Evolutionary conservation across 495 filamentous ascomycete species (phyloP), one percentile per base, ranked within the genome.

Genomic region (Pyrenula massariospora): DNA sequence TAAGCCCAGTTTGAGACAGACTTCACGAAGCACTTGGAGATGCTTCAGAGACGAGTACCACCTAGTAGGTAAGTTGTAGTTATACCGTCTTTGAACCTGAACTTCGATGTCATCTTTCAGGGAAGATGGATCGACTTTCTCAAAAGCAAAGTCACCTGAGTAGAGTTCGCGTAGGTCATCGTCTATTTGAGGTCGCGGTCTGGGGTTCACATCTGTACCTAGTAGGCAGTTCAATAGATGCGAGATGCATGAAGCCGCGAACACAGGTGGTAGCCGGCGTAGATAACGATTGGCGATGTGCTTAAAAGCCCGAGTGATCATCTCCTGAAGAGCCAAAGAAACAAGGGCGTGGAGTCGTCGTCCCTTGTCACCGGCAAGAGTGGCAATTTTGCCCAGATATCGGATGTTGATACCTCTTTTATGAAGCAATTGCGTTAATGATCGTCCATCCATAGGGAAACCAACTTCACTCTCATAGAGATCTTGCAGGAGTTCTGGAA

Each of bases 391-490:
- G 53, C 94, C 94, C 24, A 99, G 80, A 70, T 99, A 99, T 64
- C 94, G 84, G 59, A 96, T 80, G 75, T 97, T 99, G 73, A 99
- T 88, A 68, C 94, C 94, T 31, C 94, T 89, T 73, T 95, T 95
- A 73, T 99, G 94, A 74, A 99, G 80, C 48, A 96, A 80, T 60
- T 84, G 81, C 59, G 84, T 89, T 56, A 99, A 77, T 22, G 91
- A 96, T 62, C 87, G 82, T 48, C 94, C 94, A 64, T 99, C 94
- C 90, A 97, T 96, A 42, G 94, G 94, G 76, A 96, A 96, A 59
- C 91, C 89, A 52, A 96, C 84, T 59, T 99, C 94, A 10, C 90
- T 88, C 62, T 95, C 88, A 65, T 87, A 85, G 50, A 97, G 82
- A 60, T 97, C 91, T 62, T 84, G 79, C 54, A 95, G 75, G 50